These are phyloP conservation scores for Akanthomyces muscarius DNA, from an alignment of 2,329 filamentous ascomycete species.

Conservation along the genomic window DNA sequence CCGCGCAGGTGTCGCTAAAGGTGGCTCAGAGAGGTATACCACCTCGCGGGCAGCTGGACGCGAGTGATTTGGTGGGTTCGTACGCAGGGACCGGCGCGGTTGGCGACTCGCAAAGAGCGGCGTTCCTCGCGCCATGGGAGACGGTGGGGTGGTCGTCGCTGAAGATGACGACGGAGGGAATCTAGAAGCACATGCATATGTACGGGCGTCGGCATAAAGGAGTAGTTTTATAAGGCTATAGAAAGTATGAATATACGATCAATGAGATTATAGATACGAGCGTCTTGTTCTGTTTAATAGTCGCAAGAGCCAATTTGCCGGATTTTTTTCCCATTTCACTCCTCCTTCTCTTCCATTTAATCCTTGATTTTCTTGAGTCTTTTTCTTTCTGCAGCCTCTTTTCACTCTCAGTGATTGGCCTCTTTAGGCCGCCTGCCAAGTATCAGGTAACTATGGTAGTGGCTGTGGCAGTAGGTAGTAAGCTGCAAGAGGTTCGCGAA, in stretches of 20 bases:
- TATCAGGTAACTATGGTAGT: too few relatives aligned
- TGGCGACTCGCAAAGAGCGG: constrained; percentile 70
- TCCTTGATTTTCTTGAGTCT: too few relatives aligned
- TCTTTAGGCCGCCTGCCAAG: too few relatives aligned
- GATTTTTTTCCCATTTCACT: too few relatives aligned
- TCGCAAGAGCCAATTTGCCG: too few relatives aligned
- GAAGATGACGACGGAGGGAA: constrained; percentile 27
- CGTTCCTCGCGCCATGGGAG: constrained; percentile 80
- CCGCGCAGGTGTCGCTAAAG: constrained; percentile 73
- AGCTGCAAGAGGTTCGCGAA: too few relatives aligned
- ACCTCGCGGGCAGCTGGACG: constrained; percentile 63
- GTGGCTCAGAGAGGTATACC: constrained; percentile 74
- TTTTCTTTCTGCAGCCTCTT: too few relatives aligned
- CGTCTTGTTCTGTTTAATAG: too few relatives aligned
- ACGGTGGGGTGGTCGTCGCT: constrained; percentile 60
- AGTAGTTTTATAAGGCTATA: not conserved
- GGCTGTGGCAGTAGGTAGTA: too few relatives aligned
- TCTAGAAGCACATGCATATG: not conserved
- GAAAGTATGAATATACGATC: not conserved
- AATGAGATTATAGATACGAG: not conserved
- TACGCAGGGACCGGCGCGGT: constrained; percentile 69
- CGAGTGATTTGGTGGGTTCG: constrained; percentile 66
- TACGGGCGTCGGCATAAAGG: not conserved
- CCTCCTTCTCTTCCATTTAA: too few relatives aligned
- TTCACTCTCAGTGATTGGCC: too few relatives aligned